These are phyloP conservation scores for Biscogniauxia mediterranea DNA, from an alignment of 2,329 filamentous ascomycete genomes.

Conservation along the genomic window DNA sequence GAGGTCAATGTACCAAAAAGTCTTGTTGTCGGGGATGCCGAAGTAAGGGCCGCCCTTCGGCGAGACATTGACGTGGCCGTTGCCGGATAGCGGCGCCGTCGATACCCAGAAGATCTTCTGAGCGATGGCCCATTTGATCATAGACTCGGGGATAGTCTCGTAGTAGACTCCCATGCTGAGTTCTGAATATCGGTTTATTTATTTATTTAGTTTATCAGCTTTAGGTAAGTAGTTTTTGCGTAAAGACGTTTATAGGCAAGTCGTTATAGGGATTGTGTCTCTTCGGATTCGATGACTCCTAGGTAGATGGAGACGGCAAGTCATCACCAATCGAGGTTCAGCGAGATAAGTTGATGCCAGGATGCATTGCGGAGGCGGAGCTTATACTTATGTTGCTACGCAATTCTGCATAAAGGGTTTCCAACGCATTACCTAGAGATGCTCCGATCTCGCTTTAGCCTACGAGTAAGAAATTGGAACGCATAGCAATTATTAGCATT, in stretches of 20 bases:
- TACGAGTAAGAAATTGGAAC: not conserved
- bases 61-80: conserved; percentile 70
- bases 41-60: conserved; percentile 65
- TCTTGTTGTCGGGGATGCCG: conserved; percentile 32
- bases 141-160: conserved; percentile 34
- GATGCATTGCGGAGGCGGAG: not conserved
- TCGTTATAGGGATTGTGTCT: not conserved
- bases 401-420: not conserved
- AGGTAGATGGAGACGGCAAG: not conserved
- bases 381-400: not conserved
- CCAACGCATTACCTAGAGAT: not conserved
- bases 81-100: conserved; percentile 64
- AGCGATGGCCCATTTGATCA: conserved; percentile 61
- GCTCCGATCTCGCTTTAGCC: not conserved
- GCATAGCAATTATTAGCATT: not conserved
- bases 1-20: conserved; percentile 64
- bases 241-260: too few relatives aligned
- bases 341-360: not conserved
- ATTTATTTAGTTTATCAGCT: too few relatives aligned
- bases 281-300: not conserved
- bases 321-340: not conserved
- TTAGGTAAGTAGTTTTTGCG: too few relatives aligned
- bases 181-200: not conserved
- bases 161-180: conserved; percentile 31
- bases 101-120: conserved; percentile 76